Evolutionary conservation across 257 asterid genomes (phyloP), one percentile per base, ranked within the genome.

Genomic region (Rhazya stricta): DNA sequence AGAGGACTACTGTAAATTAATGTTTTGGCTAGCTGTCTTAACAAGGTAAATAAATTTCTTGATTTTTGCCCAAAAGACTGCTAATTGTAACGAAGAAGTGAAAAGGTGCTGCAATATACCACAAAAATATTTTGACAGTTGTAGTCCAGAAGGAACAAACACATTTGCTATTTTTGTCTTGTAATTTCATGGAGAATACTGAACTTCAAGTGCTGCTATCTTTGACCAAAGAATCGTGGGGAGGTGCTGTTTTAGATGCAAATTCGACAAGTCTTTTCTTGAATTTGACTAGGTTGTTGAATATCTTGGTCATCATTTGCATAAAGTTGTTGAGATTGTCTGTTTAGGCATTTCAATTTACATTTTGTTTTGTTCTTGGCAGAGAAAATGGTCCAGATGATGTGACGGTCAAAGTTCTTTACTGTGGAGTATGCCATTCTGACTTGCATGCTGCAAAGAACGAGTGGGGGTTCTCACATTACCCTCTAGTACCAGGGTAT

Each of bases 381-480:
- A 83, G 84, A 72, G 77, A 78, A 46, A 48, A 41, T 23, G 80
- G 84, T 0, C 45, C 70, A 13, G 79, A 77, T 19, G 84, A 83
- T 77, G 84, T 83, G 36, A 69, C 77, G 0, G 69, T 83, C 68
- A 75, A 68, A n/a, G 75, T 83, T 29, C 79, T 77, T 18, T 83
- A 56, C 65, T 83, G 86, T 60, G 86, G 86, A 37, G 74, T 83
- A 5, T 83, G 87, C 70, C 84, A 80, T 72, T 63, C 84, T 58
- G 87, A 83, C 72, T 39, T 83, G 25, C 84, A 80, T 57, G 0
- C 1, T 23, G 41, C 67, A 19, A 80, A 78, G 75, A 78, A 83
- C 54, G 84, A 83, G 10, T 83, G 84, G 87, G 84, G 84, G 8
- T 60, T 75, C 76, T 61, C 83, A 18, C 73, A 51, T 7, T 83